phyloP scores from a whole-genome alignment of 441 rosid species.

The Gossypium trilobum region DNA sequence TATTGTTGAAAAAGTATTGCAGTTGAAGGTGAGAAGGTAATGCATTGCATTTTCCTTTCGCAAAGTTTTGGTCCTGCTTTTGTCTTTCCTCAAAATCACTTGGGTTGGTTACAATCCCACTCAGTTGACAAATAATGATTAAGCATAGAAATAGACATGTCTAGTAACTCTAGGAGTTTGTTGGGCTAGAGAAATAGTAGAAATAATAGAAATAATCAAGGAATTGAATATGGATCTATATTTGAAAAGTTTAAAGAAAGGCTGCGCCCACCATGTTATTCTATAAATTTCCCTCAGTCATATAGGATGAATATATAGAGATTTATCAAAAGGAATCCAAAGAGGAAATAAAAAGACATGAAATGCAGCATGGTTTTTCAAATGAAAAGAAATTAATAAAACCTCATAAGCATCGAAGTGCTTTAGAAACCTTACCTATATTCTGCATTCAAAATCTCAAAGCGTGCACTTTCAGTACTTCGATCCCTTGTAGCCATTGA shows the following conservation, averaged over 20 bases:
- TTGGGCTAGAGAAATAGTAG: background rate
- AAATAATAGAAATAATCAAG: background rate
- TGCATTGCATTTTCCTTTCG: background rate
- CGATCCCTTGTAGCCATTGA: constrained; percentile 83
- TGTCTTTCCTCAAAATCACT: background rate
- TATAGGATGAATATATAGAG: background rate
- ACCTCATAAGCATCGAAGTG: background rate
- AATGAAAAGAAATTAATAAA: background rate
- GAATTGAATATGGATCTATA: background rate
- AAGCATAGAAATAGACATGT: background rate
- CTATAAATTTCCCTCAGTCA: background rate
- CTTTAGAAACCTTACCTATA: constrained; percentile 45
- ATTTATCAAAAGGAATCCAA: background rate
- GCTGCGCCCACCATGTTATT: background rate
- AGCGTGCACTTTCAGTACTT: constrained; percentile 90
- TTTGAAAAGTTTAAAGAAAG: background rate
- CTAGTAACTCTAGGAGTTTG: background rate
- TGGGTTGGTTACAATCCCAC: background rate
- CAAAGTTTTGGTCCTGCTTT: background rate
- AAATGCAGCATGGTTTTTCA: background rate
- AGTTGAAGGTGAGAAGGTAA: background rate
- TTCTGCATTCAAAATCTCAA: constrained; percentile 72
- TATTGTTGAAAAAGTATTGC: background rate
- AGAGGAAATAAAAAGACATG: background rate
- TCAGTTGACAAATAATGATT: background rate